Evolutionary conservation across 345 rosid species (phyloP).

Genomic region (Eucalyptus shirleyi): DNA sequence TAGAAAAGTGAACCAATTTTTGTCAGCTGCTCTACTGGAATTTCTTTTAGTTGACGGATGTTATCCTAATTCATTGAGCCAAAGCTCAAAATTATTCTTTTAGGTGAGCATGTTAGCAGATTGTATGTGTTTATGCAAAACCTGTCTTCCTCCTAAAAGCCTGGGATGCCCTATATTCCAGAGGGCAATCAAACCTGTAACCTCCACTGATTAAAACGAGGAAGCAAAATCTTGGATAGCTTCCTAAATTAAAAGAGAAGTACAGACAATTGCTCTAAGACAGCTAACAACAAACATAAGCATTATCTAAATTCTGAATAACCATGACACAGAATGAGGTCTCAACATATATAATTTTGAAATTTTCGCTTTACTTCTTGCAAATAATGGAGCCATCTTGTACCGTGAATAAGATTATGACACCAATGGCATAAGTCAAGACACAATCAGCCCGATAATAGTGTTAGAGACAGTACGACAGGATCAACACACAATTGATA

Average conservation of each 20-base stretch:
- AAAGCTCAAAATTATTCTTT: neutral
- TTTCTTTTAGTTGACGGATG: neutral
- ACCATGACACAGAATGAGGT: neutral
- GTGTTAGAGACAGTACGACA: neutral
- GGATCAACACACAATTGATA: neutral
- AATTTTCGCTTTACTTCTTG: neutral
- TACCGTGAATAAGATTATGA: neutral
- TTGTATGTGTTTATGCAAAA: neutral
- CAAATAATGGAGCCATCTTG: neutral
- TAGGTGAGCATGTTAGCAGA: neutral
- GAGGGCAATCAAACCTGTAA: neutral
- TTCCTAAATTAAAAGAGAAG: neutral
- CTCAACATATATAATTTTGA: neutral
- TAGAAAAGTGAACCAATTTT: neutral
- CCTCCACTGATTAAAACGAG: neutral
- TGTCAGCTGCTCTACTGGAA: neutral
- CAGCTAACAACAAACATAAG: neutral
- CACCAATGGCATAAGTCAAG: neutral
- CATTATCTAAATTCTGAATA: neutral
- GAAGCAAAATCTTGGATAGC: neutral
- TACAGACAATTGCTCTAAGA: neutral
- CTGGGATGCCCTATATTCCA: neutral
- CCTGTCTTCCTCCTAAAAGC: neutral
- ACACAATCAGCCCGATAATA: neutral
- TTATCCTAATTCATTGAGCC: neutral